These are phyloP conservation scores for Geranium rotundifolium DNA, from an alignment of 345 rosid genomes.

Conservation along the genomic window DNA sequence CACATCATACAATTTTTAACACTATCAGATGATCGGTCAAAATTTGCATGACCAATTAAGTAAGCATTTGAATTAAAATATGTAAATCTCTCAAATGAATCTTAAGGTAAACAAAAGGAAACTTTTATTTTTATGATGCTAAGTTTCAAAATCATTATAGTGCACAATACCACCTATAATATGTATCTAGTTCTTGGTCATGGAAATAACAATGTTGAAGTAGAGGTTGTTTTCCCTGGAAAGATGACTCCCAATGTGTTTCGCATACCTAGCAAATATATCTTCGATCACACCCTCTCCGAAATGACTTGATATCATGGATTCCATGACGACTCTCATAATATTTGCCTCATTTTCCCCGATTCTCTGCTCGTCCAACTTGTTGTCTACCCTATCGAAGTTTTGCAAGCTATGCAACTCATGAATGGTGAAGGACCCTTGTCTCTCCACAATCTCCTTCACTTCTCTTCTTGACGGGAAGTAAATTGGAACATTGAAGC, in stretches of 20 bases:
- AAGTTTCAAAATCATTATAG: too few relatives aligned
- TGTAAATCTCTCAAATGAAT: too few relatives aligned
- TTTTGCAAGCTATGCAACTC: constrained; percentile 13
- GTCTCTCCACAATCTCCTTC: constrained; percentile 14
- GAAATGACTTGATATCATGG: constrained; percentile 12
- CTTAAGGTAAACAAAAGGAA: too few relatives aligned
- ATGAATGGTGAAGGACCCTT: constrained; percentile 28
- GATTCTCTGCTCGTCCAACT: background rate
- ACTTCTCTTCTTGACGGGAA: constrained; percentile 22
- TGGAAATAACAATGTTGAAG: constrained; percentile 5
- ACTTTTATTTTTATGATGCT: too few relatives aligned
- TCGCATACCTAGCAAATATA: constrained; percentile 8
- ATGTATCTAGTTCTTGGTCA: constrained; percentile 7
- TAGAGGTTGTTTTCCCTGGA: constrained; percentile 1
- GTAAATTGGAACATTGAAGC: constrained; percentile 33
- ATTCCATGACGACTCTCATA: constrained; percentile 7
- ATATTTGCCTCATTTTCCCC: constrained; percentile 5
- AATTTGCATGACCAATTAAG: too few relatives aligned
- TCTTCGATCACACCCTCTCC: constrained; percentile 9
- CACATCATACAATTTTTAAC: too few relatives aligned
- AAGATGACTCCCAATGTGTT: constrained; percentile 2
- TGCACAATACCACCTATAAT: too few relatives aligned
- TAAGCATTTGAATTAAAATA: too few relatives aligned
- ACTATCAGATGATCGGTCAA: too few relatives aligned
- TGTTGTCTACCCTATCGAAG: background rate